These are phyloP conservation scores for Thelephora ganbajun DNA, from an alignment of 768 basidiomycete species.

Conservation along the genomic window DNA sequence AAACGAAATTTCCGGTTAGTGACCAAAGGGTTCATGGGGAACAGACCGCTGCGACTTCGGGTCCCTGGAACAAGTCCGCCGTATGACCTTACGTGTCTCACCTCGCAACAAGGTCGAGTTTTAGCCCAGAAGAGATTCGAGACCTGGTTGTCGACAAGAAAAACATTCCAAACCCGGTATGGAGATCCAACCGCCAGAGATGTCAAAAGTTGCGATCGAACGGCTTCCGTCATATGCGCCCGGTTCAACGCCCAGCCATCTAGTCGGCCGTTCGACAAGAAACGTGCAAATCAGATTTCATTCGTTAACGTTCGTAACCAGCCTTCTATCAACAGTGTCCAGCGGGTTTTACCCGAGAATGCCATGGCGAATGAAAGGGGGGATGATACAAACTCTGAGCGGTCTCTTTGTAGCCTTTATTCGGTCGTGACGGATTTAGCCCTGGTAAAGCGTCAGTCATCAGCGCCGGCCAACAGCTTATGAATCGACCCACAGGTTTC, in stretches of 20 bases:
- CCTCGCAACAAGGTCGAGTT: too few species aligned
- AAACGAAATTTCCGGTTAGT: background rate
- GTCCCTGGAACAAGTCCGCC: background rate
- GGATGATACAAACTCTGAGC: constrained; percentile 25
- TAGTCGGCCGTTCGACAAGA: too few species aligned
- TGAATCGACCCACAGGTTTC: constrained; percentile 72
- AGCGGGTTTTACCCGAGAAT: too few species aligned
- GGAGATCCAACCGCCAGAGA: too few species aligned
- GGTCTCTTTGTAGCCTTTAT: constrained; percentile 34
- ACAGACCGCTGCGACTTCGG: constrained; percentile 2
- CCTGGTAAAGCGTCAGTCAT: constrained; percentile 1
- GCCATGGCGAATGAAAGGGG: background rate
- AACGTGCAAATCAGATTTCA: too few species aligned
- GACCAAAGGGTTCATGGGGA: background rate
- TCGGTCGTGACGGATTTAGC: constrained; percentile 8
- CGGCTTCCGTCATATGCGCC: too few species aligned
- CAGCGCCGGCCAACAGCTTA: background rate
- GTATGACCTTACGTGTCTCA: background rate
- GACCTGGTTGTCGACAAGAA: background rate
- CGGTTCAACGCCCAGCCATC: too few species aligned
- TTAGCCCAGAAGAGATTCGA: background rate
- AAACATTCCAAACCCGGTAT: background rate
- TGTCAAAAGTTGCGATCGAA: too few species aligned
- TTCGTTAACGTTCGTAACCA: too few species aligned
- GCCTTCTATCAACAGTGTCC: too few species aligned